Evolutionary conservation across 345 rosid genomes (phyloP), one percentile per base, ranked within the genome.

Genomic region (Bruguiera sexangula): DNA sequence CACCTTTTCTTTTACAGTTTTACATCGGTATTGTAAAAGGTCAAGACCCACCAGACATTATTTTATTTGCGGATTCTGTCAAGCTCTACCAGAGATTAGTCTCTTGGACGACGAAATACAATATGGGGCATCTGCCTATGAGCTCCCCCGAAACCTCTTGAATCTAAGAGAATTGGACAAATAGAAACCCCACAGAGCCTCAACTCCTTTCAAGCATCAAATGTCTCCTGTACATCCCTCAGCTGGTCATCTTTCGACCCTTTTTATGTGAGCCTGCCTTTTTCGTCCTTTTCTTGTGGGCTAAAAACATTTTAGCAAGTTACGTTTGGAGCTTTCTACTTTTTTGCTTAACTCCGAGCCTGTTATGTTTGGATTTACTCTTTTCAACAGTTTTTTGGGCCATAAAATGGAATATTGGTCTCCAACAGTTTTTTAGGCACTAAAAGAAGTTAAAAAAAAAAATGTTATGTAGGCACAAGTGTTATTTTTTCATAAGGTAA

Each of bases 181-280:
- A 72, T 53, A 82, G 70, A 77, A 86, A 73, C 74, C 84, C 77
- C 82, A 74, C 82, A 73, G 76, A 79, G 68, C 75, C 71, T 76
- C 80, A 26, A 66, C 59, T 73, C 75, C 74, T 81, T 76, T 70
- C 57, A 72, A 75, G 86, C 75, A 73, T 82, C 78, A 82, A 70
- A 77, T 82, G 88, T 76, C 63, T 50, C 66, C 70, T 86, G 75
- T 67, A 3, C 16, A 76, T 67, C 74, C 68, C 67, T 70, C 67
- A 3, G 46, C 46, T 11, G 10, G 46, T 76, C 72, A 66, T 46
- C 85, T 85, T 87, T 87, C 89, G 62, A 83, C 76, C 76, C 92
- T 88, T 91, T 88, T 85, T 80, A 91, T 87, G 86, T 54, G 39
- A 43, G 34, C 63, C 65, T 67, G 67, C 71, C 69, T 71, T 36